Percentiles rank a stretch among this genome's conserved stretches.
Conservation (phyloP, 1,284 basidiomycete genomes). For the Rugosomyces carneus region DNA sequence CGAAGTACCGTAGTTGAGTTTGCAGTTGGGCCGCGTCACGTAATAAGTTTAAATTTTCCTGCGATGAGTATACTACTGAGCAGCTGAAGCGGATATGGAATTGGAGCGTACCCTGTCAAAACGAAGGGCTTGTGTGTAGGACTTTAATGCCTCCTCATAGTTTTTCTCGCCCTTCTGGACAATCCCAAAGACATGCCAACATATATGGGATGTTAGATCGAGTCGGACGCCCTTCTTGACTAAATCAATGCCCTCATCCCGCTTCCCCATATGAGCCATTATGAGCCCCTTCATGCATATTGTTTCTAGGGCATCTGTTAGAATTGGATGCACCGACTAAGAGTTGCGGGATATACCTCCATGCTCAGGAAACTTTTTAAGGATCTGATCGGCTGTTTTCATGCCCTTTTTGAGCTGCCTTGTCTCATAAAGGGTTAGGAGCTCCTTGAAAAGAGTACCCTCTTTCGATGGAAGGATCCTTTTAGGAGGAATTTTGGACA, state of each 20-base stretch:
- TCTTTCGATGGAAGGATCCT: slow-evolving; percentile 76
- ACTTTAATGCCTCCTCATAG: slow-evolving; percentile 85
- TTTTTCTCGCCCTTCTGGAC: slow-evolving; percentile 90
- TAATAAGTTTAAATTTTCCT: slow-evolving; percentile 94
- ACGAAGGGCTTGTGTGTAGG: slow-evolving; percentile 74
- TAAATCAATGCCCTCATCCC: slow-evolving; percentile 80
- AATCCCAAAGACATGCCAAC: slow-evolving; percentile 97
- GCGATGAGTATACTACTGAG: slow-evolving; percentile 11
- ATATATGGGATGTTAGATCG: slow-evolving; percentile 92
- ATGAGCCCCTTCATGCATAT: slow-evolving; percentile 92
- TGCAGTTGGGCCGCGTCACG: slow-evolving; percentile 89
- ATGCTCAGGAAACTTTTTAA: slow-evolving; percentile 95
- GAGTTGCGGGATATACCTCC: slow-evolving; percentile 56
- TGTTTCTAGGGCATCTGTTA: slow-evolving; percentile 56
- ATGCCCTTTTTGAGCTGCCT: slow-evolving; percentile 87
- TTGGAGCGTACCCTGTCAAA: slow-evolving; percentile 75
- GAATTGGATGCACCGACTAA: slow-evolving; percentile 15
- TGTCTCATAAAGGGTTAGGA: slow-evolving; percentile 88
- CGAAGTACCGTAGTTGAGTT: slow-evolving; percentile 85
- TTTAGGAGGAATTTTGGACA: slow-evolving; percentile 37
- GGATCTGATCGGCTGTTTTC: slow-evolving; percentile 90
- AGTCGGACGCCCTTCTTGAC: slow-evolving; percentile 86
- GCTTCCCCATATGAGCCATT: slow-evolving; percentile 77
- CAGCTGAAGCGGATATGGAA: slow-evolving; percentile 5
- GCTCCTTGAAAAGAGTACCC: slow-evolving; percentile 80